Evolutionary conservation across 2,329 filamentous ascomycete genomes (phyloP).

Genomic region (Xylaria sp.): DNA sequence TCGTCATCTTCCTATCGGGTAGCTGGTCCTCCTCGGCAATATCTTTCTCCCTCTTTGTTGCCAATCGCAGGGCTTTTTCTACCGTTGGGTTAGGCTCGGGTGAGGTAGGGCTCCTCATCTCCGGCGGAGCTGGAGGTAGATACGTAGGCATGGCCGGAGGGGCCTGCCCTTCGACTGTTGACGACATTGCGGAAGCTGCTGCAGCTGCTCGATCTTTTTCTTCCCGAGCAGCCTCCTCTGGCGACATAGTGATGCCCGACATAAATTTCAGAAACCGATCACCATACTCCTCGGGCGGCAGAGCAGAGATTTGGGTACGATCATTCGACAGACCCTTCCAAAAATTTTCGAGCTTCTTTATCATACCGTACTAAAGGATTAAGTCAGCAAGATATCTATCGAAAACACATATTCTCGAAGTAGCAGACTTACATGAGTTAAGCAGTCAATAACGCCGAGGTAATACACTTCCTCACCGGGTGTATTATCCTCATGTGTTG

Average conservation of each 20-base stretch:
- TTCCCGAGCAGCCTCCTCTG: conserved; percentile 83
- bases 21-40: conserved; percentile 48
- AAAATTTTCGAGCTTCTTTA: conserved; percentile 96
- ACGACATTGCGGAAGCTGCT: conserved; percentile 51
- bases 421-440: conserved; percentile 83
- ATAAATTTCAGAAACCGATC: conserved; percentile 96
- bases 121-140: conserved; percentile 50
- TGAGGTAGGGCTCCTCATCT: conserved; percentile 48
- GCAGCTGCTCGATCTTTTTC: conserved; percentile 67
- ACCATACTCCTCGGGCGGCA: conserved; percentile 90
- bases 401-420: not conserved
- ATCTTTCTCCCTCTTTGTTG: conserved; percentile 48
- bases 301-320: conserved; percentile 88
- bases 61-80: conserved; percentile 48
- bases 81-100: conserved; percentile 49
- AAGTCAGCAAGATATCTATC: conserved; percentile 38
- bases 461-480: conserved; percentile 96
- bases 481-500: conserved; percentile 88
- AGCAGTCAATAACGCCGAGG: conserved; percentile 95
- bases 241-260: conserved; percentile 87
- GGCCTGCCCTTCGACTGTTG: conserved; percentile 35
- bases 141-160: conserved; percentile 46
- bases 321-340: conserved; percentile 92
- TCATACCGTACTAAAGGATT: conserved; percentile 78
- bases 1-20: conserved; percentile 50